Evolutionary conservation across 139 green algal species (phyloP), one percentile per base, ranked within the genome.

Genomic region (Dunaliella primolecta): DNA sequence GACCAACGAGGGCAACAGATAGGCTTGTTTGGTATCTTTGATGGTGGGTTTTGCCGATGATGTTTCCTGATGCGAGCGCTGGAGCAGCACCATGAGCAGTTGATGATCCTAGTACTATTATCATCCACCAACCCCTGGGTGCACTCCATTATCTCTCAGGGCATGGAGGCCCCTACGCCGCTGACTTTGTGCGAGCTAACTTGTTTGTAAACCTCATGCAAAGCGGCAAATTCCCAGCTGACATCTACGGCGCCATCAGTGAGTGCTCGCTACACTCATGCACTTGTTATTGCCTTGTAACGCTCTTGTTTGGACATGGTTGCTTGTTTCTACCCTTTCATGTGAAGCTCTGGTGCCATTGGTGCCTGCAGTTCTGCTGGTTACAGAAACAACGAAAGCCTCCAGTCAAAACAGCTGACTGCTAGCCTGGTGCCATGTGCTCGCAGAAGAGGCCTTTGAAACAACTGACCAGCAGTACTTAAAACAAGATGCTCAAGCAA

Each of bases 1-100:
- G 84, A 91, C 7, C 84, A 88, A 7, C 80, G 82, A 33, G 90
- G 88, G 1, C 84, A 94, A 7, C 31, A 88, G 23, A 88, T 97
- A 2, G 96, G 94, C 0, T 87, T 97, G 1, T 98, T 99, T 83
- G 96, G 95, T 0, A 94, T 99, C 0, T 99, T 98, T 86, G 96
- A 99, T 85, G 96, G 96, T 98, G 83, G 88, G 89, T 36, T 1
- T 80, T 25, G 55, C 55, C n/a, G 46, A 56, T 32, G 24, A 31
- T 20, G 20, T 76, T 20, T 3, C 36, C 7, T 83, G 37, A 7
- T 56, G 31, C 76, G 7, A 31, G 7, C 21, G 30, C 32, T n/a
- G 32, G 46, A 11, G 11, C 33, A 38, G 7, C 76, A 15, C 76
- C 21, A 20, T 57, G 32, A 21, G 30, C 11, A 29, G 11, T 38